Evolutionary conservation across 83 land plant species (phyloP), one percentile per base, ranked within the genome.

Genomic region (Picea engelmannii): DNA sequence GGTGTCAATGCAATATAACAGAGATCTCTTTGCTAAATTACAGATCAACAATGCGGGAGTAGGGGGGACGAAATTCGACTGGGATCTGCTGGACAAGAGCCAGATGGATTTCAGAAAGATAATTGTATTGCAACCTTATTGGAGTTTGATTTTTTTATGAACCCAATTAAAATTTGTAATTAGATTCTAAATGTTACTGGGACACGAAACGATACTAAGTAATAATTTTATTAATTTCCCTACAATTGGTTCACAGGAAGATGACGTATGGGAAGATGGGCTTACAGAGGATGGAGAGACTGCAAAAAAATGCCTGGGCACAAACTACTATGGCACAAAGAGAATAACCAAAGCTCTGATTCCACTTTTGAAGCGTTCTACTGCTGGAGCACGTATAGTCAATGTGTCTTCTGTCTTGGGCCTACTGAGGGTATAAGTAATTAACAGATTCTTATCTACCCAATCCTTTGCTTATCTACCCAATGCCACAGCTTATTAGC

Each of bases 11-110:
- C 10, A 23, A 21, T 25, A 1, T 23, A 25, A 23, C 69, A 66
- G 10, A 66, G 13, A 18, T 8, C 69, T 66, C 11, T 66, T 13
- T 25, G 27, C 10, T 1, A 8, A 21, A 66, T 42, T 21, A 4
- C 64, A 78, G 80, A 60, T 78, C 61, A 78, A 78, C 38, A 78
- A 78, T 60, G 80, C 80, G 12, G 80, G 40, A 60, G 64, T 78
- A 18, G 27, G 4, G 0, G 64, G 64, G 16, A 4, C 15, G 3
- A 35, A 27, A 17, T 6, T 78, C 42, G 80, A 78, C 40, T 61
- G 64, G 64, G 80, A 78, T 9, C 25, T 58, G 20, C 61, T 78
- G 66, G 25, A 78, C 6, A 25, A 78, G 23, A 11, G 60, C 35
- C 59, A 61, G 15, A 25, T 25, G 64, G 80, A 78, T 60, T 58